A percentile compares a stretch with the other conserved stretches of the same genome.
Evolutionary conservation across 2,329 filamentous ascomycete genomes (phyloP).

Genomic region (Hypoxylon rubiginosum): DNA sequence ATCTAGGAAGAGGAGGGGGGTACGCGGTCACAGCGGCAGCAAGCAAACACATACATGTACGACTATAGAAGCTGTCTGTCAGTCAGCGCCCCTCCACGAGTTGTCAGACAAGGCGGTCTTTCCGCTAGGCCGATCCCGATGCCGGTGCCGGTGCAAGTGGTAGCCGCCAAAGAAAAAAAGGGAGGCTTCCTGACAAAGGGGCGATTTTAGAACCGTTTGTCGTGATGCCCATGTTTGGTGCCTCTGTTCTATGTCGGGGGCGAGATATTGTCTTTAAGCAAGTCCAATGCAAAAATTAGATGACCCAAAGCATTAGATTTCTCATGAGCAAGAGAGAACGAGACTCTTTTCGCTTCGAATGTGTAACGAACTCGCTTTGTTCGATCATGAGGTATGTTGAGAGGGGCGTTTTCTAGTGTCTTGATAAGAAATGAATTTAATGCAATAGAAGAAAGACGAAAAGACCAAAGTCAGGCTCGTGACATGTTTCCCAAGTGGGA

Average conservation of each 20-base stretch:
- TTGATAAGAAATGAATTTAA: background rate
- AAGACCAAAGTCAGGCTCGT: background rate
- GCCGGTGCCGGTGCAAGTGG: constrained; percentile 12
- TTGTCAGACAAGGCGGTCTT: too few relatives aligned
- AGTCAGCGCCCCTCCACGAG: too few relatives aligned
- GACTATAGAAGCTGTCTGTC: constrained; percentile 8
- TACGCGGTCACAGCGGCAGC: constrained; percentile 2
- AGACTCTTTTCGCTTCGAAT: constrained; percentile 13
- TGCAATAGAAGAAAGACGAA: background rate
- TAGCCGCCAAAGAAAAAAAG: background rate
- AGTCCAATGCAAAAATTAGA: constrained; percentile 26
- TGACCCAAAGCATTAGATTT: constrained; percentile 34
- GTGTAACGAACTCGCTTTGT: background rate
- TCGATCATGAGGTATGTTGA: background rate
- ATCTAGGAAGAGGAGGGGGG: constrained; percentile 9
- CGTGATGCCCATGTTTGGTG: constrained; percentile 15
- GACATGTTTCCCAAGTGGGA: constrained; percentile 35
- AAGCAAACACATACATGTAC: constrained; percentile 3
- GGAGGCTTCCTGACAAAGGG: constrained; percentile 11
- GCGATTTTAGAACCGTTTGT: constrained; percentile 6
- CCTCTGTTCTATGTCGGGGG: constrained; percentile 18
- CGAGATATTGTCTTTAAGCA: constrained; percentile 24
- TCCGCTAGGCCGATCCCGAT: constrained; percentile 14
- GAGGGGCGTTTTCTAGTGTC: background rate
- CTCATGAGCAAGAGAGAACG: constrained; percentile 18